These are phyloP conservation scores for Mortierella sp. DNA, from an alignment of 371 early-diverging fungal species.

Conservation along the genomic window DNA sequence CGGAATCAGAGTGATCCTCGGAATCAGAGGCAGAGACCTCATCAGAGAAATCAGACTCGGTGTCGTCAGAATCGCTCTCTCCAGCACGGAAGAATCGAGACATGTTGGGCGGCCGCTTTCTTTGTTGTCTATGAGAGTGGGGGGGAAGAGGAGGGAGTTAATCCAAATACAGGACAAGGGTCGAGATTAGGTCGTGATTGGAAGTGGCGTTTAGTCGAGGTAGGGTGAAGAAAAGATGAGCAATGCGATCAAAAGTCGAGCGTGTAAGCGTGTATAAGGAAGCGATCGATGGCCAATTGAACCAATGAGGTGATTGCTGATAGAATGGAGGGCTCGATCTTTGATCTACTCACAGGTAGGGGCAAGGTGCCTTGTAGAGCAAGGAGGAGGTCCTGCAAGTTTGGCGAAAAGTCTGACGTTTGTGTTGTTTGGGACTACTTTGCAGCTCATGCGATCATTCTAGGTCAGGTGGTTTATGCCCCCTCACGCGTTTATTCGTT, in stretches of 20 bases:
- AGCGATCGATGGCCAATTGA: not conserved
- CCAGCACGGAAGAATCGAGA: slow-evolving; percentile 64
- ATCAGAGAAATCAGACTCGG: slow-evolving; percentile 53
- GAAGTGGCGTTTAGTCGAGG: not conserved
- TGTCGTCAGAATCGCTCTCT: slow-evolving; percentile 59
- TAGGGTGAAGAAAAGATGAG: not conserved
- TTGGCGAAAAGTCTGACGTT: too few relatives aligned
- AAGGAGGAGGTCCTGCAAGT: not conserved
- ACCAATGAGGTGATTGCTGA: too few relatives aligned
- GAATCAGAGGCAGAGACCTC: slow-evolving; percentile 46
- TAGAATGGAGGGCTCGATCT: not conserved
- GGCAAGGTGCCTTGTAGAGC: slow-evolving; percentile 12
- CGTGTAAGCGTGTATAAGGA: not conserved
- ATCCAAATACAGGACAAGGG: not conserved
- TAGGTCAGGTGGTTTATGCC: too few relatives aligned
- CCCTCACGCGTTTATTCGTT: too few relatives aligned
- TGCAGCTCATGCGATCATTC: too few relatives aligned
- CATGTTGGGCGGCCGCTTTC: slow-evolving; percentile 46
- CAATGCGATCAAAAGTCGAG: not conserved
- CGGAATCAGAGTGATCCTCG: slow-evolving; percentile 43
- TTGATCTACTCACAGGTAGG: slow-evolving; percentile 19
- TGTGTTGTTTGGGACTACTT: too few relatives aligned
- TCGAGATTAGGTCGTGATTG: not conserved
- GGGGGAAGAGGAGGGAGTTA: not conserved
- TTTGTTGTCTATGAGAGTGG: not conserved